These are phyloP conservation scores for Aspergillus eucalypticola DNA, from an alignment of 2,329 filamentous ascomycete genomes.

Conservation along the genomic window DNA sequence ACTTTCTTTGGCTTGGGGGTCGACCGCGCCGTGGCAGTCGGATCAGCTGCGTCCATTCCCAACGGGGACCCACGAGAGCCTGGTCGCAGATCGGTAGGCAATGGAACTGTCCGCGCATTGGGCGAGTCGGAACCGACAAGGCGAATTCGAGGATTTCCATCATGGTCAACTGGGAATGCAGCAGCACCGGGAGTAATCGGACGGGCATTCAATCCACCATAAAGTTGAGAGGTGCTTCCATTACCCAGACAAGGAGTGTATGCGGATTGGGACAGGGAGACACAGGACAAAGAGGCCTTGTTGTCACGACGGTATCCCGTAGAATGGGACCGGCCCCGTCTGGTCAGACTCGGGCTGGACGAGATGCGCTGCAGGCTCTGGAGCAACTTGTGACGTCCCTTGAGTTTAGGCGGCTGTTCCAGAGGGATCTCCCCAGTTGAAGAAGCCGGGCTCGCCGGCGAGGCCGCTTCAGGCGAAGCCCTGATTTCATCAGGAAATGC, in stretches of 20 bases:
- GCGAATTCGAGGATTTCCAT: constrained; percentile 58
- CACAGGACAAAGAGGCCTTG: constrained; percentile 66
- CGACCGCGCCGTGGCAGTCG: constrained; percentile 20
- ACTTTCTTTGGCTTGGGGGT: constrained; percentile 39
- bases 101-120: constrained; percentile 55
- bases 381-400: constrained; percentile 68
- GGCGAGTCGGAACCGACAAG: constrained; percentile 53
- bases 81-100: constrained; percentile 65
- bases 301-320: constrained; percentile 64
- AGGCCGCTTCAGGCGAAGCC: constrained; percentile 34
- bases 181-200: constrained; percentile 53
- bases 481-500: constrained; percentile 31
- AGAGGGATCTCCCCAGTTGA: constrained; percentile 38
- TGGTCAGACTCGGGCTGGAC: constrained; percentile 72
- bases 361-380: constrained; percentile 77
- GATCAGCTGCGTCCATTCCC: constrained; percentile 19
- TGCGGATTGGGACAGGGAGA: constrained; percentile 58
- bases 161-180: constrained; percentile 47
- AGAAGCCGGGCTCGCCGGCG: constrained; percentile 38
- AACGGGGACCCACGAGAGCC: constrained; percentile 43
- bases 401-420: constrained; percentile 58
- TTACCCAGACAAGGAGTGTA: constrained; percentile 57
- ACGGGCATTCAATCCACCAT: constrained; percentile 58
- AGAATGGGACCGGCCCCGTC: constrained; percentile 64
- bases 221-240: constrained; percentile 58